Evolutionary conservation across 2,329 filamentous ascomycete species (phyloP).

Genomic region (Delphinella strobiligena): DNA sequence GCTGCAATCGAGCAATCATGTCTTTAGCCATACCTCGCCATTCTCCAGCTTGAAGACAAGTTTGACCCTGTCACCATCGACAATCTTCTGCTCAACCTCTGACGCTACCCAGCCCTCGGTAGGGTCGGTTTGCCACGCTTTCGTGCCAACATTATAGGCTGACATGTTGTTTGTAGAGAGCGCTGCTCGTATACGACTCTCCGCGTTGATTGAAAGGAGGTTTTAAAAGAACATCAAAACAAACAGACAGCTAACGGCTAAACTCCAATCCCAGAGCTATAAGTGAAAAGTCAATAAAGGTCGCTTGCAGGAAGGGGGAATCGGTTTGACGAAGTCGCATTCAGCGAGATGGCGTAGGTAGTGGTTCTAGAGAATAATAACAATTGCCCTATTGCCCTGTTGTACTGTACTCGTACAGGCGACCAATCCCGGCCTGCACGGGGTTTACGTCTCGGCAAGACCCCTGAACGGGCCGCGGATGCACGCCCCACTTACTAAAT

Average conservation of each 20-base stretch:
- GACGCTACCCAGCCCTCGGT: slow-evolving; percentile 97
- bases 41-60: slow-evolving; percentile 83
- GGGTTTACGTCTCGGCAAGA: too few relatives aligned
- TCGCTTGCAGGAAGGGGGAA: slow-evolving; percentile 2
- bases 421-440: too few relatives aligned
- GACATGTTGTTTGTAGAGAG: slow-evolving; percentile 52
- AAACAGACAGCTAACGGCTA: background rate
- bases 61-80: slow-evolving; percentile 75
- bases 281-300: too few relatives aligned
- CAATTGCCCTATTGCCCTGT: too few relatives aligned
- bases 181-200: background rate
- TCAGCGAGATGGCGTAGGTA: background rate
- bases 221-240: slow-evolving; percentile 5
- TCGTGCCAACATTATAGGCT: slow-evolving; percentile 92
- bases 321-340: background rate
- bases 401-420: too few relatives aligned
- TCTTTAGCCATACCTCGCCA: slow-evolving; percentile 70
- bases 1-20: too few relatives aligned
- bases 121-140: slow-evolving; percentile 95
- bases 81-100: slow-evolving; percentile 75
- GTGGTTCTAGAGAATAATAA: too few relatives aligned
- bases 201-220: slow-evolving; percentile 5
- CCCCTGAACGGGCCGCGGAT: too few relatives aligned
- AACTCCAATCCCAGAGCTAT: too few relatives aligned
- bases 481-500: too few relatives aligned